Evolutionary conservation across 768 basidiomycete species (phyloP).

Genomic region (Ramaria sp.): DNA sequence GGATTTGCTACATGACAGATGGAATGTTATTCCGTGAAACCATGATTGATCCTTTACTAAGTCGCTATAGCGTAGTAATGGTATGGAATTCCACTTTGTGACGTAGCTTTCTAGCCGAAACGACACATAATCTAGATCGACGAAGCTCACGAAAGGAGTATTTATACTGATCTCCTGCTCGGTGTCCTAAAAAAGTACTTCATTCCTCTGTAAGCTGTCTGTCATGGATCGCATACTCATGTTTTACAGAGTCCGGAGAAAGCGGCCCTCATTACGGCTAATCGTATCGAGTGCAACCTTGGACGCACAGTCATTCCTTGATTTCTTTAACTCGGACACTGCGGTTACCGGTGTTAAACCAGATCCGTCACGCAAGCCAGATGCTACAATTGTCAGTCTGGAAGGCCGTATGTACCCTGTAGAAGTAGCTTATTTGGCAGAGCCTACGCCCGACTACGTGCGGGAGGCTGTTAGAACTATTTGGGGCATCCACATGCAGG

Average conservation of each 20-base stretch:
- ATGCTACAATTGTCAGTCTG: slow-evolving; percentile 76
- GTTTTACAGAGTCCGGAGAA: slow-evolving; percentile 67
- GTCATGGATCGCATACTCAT: neutral
- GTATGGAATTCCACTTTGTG: slow-evolving; percentile 29
- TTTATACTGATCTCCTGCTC: slow-evolving; percentile 90
- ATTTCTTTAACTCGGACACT: slow-evolving; percentile 71
- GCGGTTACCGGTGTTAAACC: slow-evolving; percentile 19
- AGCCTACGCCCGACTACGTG: slow-evolving; percentile 74
- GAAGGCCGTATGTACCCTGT: slow-evolving; percentile 96
- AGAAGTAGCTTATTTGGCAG: slow-evolving; percentile 77
- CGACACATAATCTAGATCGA: slow-evolving; percentile 55
- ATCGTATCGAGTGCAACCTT: slow-evolving; percentile 96
- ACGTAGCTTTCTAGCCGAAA: neutral
- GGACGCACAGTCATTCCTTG: slow-evolving; percentile 79
- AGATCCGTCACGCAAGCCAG: slow-evolving; percentile 26
- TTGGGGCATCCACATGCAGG: slow-evolving; percentile 70
- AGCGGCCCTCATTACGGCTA: slow-evolving; percentile 80
- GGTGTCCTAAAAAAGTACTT: slow-evolving; percentile 87
- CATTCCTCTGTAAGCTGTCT: neutral
- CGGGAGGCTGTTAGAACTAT: slow-evolving; percentile 72
- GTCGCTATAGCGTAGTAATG: slow-evolving; percentile 93
- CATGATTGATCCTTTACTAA: slow-evolving; percentile 83
- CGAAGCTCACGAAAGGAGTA: slow-evolving; percentile 92
- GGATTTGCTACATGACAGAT: slow-evolving; percentile 94
- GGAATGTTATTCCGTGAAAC: slow-evolving; percentile 96